Base-by-base conservation (phyloP, 371 early-diverging fungal species). In the Chytridiales sp. region DNA sequence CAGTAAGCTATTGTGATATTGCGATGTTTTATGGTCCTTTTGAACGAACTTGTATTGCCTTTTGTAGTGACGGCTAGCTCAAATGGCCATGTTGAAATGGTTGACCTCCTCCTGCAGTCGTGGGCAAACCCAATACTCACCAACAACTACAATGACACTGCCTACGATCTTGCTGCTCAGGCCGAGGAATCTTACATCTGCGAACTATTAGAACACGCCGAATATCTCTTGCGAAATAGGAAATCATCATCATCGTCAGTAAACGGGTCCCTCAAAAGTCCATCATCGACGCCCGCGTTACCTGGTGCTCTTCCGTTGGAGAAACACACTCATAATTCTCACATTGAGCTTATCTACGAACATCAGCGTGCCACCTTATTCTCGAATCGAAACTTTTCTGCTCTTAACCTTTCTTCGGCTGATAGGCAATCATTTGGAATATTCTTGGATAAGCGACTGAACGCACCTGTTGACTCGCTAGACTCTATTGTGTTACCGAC, bases 121-220 rank as follows among this genome's bases (percentile, higher is more conserved):
- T 78, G 78, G 15, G 86, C 90, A 11, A 80, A 89, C 50, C 86
- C 88, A 0, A 64, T 83, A 5, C 68, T 86, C 31, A 83, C 79
- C 48, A 90, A 90, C 58, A 75, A 67, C 8, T 82, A 84, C 66
- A 86, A 80, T 2, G 92, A 93, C 57, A 79, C 85, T 17, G 92
- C 93, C 0, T 89, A 90, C 69, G 91, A 91, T 69, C 84, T 86
- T 24, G 91, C 91, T 22, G 90, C 91, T 4, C 70, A 71, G 30
- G 69, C 74, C 19, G 82, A 81, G 40, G 68, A 85, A 42, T 76
- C 84, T 4, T 79, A 85, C 61, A 78, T 89, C 34, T 89, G 89
- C 66, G 83, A 85, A 39, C 13, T 66, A 11, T 42, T 73, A 0
- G 17, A 51, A 24, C n/a, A 24, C 8, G 61, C 74, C 13, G 71